phyloP scores from a whole-genome alignment of 164 flowering plant species.

The Amborella trichopoda region DNA sequence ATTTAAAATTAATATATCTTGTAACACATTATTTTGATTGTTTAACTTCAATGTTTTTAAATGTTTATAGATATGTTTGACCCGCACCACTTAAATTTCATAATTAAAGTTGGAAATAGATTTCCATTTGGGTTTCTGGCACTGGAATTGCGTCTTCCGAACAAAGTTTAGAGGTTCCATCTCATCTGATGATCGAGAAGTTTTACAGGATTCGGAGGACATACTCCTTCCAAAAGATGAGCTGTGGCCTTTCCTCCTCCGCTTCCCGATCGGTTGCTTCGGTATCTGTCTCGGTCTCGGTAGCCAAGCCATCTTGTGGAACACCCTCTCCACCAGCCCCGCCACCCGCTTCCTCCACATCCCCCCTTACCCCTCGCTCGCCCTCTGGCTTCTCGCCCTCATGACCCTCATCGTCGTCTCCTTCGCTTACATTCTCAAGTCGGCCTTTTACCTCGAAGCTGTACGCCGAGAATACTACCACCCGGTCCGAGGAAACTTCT shows the following conservation, averaged over 20 bases:
- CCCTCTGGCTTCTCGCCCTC: slow-evolving; percentile 63
- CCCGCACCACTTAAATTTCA: too few species aligned
- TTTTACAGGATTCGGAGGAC: slow-evolving; percentile 66
- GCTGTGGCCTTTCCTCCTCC: slow-evolving; percentile 90
- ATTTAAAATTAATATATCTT: too few species aligned
- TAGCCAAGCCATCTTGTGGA: slow-evolving; percentile 96
- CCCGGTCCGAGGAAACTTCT: slow-evolving; percentile 88
- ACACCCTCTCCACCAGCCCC: slow-evolving; percentile 51
- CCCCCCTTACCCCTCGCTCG: slow-evolving; percentile 49
- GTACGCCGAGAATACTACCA: slow-evolving; percentile 86
- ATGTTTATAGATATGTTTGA: too few species aligned
- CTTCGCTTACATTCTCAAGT: slow-evolving; percentile 58
- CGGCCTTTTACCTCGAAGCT: slow-evolving; percentile 81
- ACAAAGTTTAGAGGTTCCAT: too few species aligned
- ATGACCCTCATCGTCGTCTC: slow-evolving; percentile 38
- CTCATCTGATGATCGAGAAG: too few species aligned
- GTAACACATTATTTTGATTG: too few species aligned
- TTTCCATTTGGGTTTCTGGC: too few species aligned
- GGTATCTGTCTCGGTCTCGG: slow-evolving; percentile 91
- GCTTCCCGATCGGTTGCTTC: slow-evolving; percentile 84
- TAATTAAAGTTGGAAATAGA: too few species aligned
- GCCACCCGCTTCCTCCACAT: slow-evolving; percentile 74
- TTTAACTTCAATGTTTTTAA: too few species aligned
- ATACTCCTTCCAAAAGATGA: slow-evolving; percentile 87
- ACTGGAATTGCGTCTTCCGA: too few species aligned